Evolutionary conservation across 1,139 yeast species (phyloP).

Genomic region (Nadsonia commutata): DNA sequence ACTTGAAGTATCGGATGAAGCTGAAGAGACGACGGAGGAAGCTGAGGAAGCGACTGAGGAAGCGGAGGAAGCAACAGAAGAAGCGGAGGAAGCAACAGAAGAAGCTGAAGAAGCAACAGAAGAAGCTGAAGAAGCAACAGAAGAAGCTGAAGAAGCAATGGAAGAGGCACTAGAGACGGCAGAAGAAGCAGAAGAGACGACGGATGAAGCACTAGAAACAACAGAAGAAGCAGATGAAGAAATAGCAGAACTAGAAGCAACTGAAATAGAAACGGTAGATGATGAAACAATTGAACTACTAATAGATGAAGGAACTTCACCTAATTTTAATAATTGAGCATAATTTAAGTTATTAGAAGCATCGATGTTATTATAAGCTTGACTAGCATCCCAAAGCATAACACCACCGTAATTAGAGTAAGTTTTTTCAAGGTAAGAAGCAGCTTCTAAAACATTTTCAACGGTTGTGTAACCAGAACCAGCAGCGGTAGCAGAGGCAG

Average conservation of each 20-base stretch:
- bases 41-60: not conserved
- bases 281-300: slow-evolving; percentile 4
- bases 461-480: slow-evolving; percentile 38
- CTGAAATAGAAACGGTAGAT: slow-evolving; percentile 4
- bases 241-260: slow-evolving; percentile 2
- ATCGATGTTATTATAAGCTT: slow-evolving; percentile 41
- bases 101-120: slow-evolving; percentile 8
- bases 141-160: slow-evolving; percentile 1
- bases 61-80: slow-evolving; percentile 1
- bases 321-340: slow-evolving; percentile 30
- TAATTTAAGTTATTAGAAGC: slow-evolving; percentile 22
- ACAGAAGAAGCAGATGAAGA: not conserved
- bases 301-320: slow-evolving; percentile 14
- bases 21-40: slow-evolving; percentile 1
- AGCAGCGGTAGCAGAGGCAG: slow-evolving; percentile 54
- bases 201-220: not conserved
- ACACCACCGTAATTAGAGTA: slow-evolving; percentile 60
- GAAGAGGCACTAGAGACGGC: slow-evolving; percentile 3
- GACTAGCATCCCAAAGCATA: slow-evolving; percentile 86
- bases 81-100: slow-evolving; percentile 5
- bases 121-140: slow-evolving; percentile 5
- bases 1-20: slow-evolving; percentile 2
- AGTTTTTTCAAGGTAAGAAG: slow-evolving; percentile 17
- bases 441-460: slow-evolving; percentile 10
- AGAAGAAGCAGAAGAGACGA: not conserved